phyloP scores from a whole-genome alignment of 2,329 filamentous ascomycete species.

The Zalaria obscura region DNA sequence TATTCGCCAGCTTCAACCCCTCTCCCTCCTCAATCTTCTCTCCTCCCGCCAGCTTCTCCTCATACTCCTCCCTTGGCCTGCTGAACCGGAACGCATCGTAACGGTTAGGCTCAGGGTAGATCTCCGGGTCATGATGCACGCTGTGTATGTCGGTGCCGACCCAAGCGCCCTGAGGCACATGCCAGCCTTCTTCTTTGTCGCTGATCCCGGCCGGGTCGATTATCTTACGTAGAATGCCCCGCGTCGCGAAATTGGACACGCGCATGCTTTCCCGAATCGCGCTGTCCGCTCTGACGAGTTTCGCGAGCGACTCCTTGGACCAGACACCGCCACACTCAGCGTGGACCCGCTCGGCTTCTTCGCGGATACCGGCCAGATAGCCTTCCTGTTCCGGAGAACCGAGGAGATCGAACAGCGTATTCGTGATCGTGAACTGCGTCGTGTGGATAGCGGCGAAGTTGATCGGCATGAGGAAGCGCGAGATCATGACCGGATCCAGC shows the following conservation, averaged over 20 bases:
- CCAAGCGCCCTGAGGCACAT: slow-evolving; percentile 11
- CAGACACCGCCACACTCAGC: slow-evolving; percentile 8
- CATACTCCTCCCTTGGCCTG: slow-evolving; percentile 9
- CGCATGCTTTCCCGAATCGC: slow-evolving; percentile 19
- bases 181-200: slow-evolving; percentile 10
- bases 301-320: slow-evolving; percentile 11
- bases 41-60: slow-evolving; percentile 4
- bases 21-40: slow-evolving; percentile 6
- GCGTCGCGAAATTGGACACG: slow-evolving; percentile 10
- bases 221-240: slow-evolving; percentile 13
- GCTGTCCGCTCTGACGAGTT: slow-evolving; percentile 14
- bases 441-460: slow-evolving; percentile 48
- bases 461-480: slow-evolving; percentile 38
- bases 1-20: slow-evolving; percentile 11
- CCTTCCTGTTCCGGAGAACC: slow-evolving; percentile 21
- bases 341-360: slow-evolving; percentile 13
- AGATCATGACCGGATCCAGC: slow-evolving; percentile 33
- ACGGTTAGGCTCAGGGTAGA: slow-evolving; percentile 13
- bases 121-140: slow-evolving; percentile 15
- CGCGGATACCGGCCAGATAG: slow-evolving; percentile 20
- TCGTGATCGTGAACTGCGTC: slow-evolving; percentile 37
- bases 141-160: slow-evolving; percentile 10
- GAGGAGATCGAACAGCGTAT: slow-evolving; percentile 33
- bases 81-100: slow-evolving; percentile 20
- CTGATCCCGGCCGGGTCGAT: slow-evolving; percentile 12